Evolutionary conservation across 2,329 filamentous ascomycete genomes (phyloP).

Genomic region (Ophiostoma sp.): DNA sequence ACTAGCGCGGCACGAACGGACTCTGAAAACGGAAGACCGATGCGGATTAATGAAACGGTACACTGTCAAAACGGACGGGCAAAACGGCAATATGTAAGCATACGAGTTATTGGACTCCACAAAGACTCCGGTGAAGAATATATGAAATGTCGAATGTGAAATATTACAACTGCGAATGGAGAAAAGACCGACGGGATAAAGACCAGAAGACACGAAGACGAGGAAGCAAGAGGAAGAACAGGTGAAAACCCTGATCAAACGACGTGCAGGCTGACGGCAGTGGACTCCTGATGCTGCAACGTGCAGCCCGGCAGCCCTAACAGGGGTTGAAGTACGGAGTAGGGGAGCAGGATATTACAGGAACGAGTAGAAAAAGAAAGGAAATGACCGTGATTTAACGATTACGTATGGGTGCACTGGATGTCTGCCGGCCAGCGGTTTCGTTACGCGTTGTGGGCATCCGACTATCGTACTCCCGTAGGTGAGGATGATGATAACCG

Average conservation of each 20-base stretch:
- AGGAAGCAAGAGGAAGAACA: neutral
- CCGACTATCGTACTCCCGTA: too few species aligned
- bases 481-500: too few species aligned
- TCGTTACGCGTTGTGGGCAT: too few species aligned
- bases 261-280: neutral
- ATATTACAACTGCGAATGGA: neutral
- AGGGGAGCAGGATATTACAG: neutral
- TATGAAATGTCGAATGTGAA: neutral
- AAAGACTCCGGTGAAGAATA: neutral
- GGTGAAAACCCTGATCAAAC: neutral
- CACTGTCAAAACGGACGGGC: neutral
- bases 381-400: neutral
- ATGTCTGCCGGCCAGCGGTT: too few species aligned
- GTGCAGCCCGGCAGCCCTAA: conserved; percentile 10
- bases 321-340: neutral
- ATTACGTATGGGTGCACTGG: too few species aligned
- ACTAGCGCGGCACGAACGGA: too few species aligned
- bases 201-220: neutral
- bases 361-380: neutral
- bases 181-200: neutral
- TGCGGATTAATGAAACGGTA: neutral
- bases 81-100: neutral
- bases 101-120: neutral
- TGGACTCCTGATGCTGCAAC: conserved; percentile 2
- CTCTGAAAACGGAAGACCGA: too few species aligned